Base-by-base conservation (phyloP, 371 early-diverging fungal species). In the Mucor plumbeus region DNA sequence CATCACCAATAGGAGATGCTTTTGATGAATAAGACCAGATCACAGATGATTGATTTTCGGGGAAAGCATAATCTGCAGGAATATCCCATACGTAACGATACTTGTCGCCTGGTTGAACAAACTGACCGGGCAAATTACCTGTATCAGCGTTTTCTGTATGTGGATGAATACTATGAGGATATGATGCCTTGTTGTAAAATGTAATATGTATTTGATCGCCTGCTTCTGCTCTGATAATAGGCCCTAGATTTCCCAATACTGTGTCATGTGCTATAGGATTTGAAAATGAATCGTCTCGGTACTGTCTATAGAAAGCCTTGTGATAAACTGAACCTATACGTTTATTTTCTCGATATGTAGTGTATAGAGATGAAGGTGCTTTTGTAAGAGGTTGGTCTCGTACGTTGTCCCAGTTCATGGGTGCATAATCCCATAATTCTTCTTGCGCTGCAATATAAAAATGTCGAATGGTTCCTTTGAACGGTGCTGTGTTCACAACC, bases 371-470 rank as follows among this genome's bases (percentile, higher is more conserved):
- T 38, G 76, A 68, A 1, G 72, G 67, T 11, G 74, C 61, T 43
- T 70, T 64, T 4, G 72, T 65, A 14, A 85, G 39, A 1, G 80
- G 73, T 33, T 78, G 65, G 65, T 77, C 80, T 26, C 69, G 70
- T 19, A 79, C 65, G 44, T 75, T 70, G 61, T 82, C 78, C 69
- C 71, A 73, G 7, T 73, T 61, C 59, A 70, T 69, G 1, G 84
- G 83, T 13, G 81, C 83, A 77, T 86, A 86, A 58, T 86, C 71
- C 87, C 87, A 86, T 9, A 64, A 50, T 38, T 78, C 65, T 55
- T 84, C 83, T 48, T 83, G 80, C 7, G 82, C 85, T 48, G 81
- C 74, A 64, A 86, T 78, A 53, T 77, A 86, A 57, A 78, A 86
- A 11, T 78, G 64, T 19, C 80, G 74, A 41, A 76, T 63, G 13